Evolutionary conservation across 208 protist species (phyloP).

Genomic region (Crithidia sp.): DNA sequence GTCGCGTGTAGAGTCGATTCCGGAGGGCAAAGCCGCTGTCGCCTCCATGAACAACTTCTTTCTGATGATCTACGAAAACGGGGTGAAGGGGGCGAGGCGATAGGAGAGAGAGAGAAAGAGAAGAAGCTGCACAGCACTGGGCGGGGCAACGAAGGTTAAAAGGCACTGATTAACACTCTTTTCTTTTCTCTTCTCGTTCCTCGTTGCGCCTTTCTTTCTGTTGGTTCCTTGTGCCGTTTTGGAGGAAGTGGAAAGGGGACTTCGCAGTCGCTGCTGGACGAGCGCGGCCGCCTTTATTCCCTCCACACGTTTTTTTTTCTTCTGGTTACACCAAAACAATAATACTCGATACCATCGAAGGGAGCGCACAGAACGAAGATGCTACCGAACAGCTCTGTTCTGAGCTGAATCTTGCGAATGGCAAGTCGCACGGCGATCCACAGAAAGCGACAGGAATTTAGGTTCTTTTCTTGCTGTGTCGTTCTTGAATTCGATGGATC

Average conservation of each 20-base stretch:
- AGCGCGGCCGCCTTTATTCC: too few relatives aligned
- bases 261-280: background rate
- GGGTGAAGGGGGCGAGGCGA: background rate
- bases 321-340: background rate
- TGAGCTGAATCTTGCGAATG: too few relatives aligned
- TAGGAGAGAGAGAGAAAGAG: conserved; percentile 4
- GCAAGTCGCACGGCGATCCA: too few relatives aligned
- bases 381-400: too few relatives aligned
- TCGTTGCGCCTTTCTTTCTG: background rate
- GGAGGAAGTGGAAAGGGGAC: background rate
- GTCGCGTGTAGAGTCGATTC: conserved; percentile 47
- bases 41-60: conserved; percentile 77
- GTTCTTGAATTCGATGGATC: too few relatives aligned
- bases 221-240: too few relatives aligned
- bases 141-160: too few relatives aligned
- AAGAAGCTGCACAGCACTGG: too few relatives aligned
- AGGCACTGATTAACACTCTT: background rate
- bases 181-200: background rate
- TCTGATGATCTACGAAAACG: conserved; percentile 64
- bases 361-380: too few relatives aligned
- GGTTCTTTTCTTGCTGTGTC: too few relatives aligned
- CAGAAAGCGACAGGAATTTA: too few relatives aligned
- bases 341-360: background rate
- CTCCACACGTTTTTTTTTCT: background rate
- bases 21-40: conserved; percentile 56